A percentile compares a stretch with the other conserved stretches of the same genome.
Conservation (phyloP, 2,329 filamentous ascomycete genomes). For the Amylocarpus encephaloides region DNA sequence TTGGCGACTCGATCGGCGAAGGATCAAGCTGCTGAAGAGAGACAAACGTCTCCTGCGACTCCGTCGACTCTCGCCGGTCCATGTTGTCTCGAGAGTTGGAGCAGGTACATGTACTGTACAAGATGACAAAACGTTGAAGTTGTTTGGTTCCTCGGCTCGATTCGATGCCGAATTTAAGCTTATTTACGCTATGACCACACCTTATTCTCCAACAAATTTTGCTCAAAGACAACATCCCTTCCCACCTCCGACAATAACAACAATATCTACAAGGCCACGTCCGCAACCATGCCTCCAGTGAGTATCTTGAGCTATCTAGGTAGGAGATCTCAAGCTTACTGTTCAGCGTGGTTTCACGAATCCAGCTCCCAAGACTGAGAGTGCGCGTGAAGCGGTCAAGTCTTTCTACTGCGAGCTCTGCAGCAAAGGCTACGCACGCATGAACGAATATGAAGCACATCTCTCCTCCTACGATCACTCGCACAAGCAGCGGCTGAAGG, state of each 20-base stretch:
- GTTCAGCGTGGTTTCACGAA: constrained; percentile 41
- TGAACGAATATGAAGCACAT: constrained; percentile 95
- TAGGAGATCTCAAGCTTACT: background rate
- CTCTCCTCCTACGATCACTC: constrained; percentile 92
- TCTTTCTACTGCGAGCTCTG: constrained; percentile 84
- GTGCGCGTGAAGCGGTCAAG: constrained; percentile 68
- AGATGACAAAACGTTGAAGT: constrained; percentile 1
- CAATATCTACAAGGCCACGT: too few species aligned
- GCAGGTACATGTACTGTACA: background rate
- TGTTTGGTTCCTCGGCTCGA: constrained; percentile 12
- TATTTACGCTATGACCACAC: constrained; percentile 21
- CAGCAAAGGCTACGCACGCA: constrained; percentile 87
- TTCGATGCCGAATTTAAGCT: constrained; percentile 10
- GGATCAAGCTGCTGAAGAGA: constrained; percentile 77
- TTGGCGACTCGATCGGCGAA: constrained; percentile 60
- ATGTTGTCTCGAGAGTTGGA: constrained; percentile 17
- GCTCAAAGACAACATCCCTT: background rate
- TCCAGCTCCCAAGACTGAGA: constrained; percentile 46
- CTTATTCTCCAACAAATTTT: constrained; percentile 16
- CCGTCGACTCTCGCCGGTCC: constrained; percentile 35
- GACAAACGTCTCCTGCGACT: constrained; percentile 49
- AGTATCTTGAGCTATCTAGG: constrained; percentile 17
- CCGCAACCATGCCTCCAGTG: constrained; percentile 48
- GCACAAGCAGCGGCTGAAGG: constrained; percentile 83
- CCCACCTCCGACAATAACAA: background rate